Percentiles rank a stretch among this genome's conserved stretches.
phyloP scores from a whole-genome alignment of 495 filamentous ascomycete species.

The Trichoderma erinaceum region DNA sequence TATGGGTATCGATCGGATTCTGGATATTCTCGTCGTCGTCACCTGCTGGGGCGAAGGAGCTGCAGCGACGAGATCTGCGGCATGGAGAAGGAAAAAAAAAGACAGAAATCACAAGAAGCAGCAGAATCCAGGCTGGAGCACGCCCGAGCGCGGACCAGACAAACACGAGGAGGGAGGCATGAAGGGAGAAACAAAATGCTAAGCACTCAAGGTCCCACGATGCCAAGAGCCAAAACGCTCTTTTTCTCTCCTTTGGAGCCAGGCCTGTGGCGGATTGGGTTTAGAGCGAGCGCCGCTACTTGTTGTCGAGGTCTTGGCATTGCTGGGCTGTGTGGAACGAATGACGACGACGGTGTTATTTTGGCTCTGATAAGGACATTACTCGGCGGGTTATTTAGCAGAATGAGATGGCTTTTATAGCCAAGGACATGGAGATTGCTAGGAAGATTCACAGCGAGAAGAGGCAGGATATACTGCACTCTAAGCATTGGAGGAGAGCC shows the following conservation, averaged over 20 bases:
- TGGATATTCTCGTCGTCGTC: neutral
- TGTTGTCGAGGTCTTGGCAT: neutral
- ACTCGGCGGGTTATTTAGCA: no score
- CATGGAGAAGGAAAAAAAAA: neutral
- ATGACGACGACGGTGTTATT: neutral
- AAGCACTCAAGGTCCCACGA: conserved; percentile 4
- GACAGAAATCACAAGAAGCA: neutral
- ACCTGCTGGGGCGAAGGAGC: neutral
- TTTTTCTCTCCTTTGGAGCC: neutral
- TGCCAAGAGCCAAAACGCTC: neutral
- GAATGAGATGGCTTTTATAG: no score
- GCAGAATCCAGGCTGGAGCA: neutral
- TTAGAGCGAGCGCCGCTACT: neutral
- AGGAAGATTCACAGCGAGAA: no score
- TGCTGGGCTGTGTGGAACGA: neutral
- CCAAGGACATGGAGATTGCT: no score
- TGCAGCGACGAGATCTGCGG: neutral
- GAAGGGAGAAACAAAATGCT: neutral
- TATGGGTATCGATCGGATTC: neutral
- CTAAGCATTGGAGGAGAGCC: no score
- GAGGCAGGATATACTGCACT: no score
- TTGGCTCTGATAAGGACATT: no score
- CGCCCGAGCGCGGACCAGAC: neutral
- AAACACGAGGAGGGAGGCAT: neutral
- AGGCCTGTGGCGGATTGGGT: neutral